Evolutionary conservation across 1,139 yeast species (phyloP), one percentile per base, ranked within the genome.

Genomic region (Blastobotrys arbuscula): DNA sequence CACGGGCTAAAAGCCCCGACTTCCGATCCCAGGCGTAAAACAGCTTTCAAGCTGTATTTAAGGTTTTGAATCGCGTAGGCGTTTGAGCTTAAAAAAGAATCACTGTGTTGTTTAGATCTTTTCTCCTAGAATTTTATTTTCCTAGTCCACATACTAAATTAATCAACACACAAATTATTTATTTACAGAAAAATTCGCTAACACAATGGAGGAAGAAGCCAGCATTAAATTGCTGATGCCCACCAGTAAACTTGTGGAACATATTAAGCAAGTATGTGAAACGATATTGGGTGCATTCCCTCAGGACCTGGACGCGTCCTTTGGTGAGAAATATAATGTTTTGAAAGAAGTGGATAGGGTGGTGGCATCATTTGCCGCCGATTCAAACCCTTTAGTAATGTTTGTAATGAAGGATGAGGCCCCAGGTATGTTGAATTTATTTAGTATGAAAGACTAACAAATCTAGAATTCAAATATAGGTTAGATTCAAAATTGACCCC

Each of bases 281-380:
- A 55, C 57, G 2, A 47, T 61, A 28, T 48, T 61, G 28, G 59
- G 55, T 5, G 65, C 62, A 2, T 37, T 55, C 3, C 49, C 45
- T 12, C 44, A 34, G 13, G 61, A 59, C 35, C 47, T 61, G 40
- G 58, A 60, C 47, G 39, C 42, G 31, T 57, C 60, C 9, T 49
- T 58, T 21, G 59, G 55, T 13, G 53, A 45, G 30, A 42, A 21
- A 23, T 39, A 51, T 36, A 44, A 48, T 12, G 19, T 45, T 6
- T 30, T 28, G 19, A 38, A 53, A 16, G 38, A 51, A 7, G 48
- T 53, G 24, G 40, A 44, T 19, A 38, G 50, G 30, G 39, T 48
- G 1, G 46, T 50, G n/a, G 26, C 53, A 2, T 42, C 53, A 8
- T 62, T 62, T 49, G 53, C 56, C 9, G 42, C 55, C 1, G 64